These are phyloP conservation scores for Dictyostelium intermedium DNA, from an alignment of 78 protist genomes.

Conservation along the genomic window DNA sequence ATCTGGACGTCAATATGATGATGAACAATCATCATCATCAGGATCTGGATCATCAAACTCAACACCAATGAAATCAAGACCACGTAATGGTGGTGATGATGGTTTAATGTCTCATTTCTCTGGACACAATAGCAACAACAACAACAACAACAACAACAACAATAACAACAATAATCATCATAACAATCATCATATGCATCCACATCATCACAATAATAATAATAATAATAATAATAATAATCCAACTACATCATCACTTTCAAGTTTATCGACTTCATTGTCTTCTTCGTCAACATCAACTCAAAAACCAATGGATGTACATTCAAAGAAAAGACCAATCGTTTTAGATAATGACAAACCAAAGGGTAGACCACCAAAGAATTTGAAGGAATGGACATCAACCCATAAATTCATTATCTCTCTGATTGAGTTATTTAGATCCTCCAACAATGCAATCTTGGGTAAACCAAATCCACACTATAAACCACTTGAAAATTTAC, in stretches of 20 bases:
- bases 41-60: not conserved
- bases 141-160: not conserved
- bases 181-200: not conserved
- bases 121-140: not conserved
- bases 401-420: slow-evolving; percentile 40
- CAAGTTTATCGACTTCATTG: not conserved
- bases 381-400: slow-evolving; percentile 54
- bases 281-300: not conserved
- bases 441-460: not conserved
- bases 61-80: not conserved
- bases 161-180: not conserved
- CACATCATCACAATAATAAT: not conserved
- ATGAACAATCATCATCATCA: not conserved
- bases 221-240: not conserved
- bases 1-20: not conserved
- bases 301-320: not conserved
- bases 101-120: not conserved
- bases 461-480: not conserved
- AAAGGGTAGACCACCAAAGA: slow-evolving; percentile 74
- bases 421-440: slow-evolving; percentile 4
- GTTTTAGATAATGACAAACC: slow-evolving; percentile 66
- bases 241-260: not conserved
- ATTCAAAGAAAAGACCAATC: slow-evolving; percentile 51
- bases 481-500: not conserved
- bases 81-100: not conserved